Percentiles rank a stretch among this genome's conserved stretches.
Conservation (phyloP, 495 filamentous ascomycete genomes). For the Penicillium argentinense region DNA sequence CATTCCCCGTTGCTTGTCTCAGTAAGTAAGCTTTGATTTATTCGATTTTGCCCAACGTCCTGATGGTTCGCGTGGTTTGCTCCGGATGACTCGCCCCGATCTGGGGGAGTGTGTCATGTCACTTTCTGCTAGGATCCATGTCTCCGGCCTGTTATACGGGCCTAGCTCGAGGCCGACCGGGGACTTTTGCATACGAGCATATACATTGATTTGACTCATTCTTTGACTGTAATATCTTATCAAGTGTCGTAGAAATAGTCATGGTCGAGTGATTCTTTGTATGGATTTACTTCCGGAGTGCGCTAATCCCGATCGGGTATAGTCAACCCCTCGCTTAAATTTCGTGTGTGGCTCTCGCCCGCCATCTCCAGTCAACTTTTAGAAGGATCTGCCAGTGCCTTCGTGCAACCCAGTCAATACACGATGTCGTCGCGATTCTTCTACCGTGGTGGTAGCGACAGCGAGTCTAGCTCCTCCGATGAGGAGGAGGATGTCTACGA, state of each 20-base stretch:
- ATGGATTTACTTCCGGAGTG: neutral
- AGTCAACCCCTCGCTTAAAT: conserved; percentile 53
- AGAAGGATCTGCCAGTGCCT: conserved; percentile 30
- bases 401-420: conserved; percentile 28
- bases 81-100: neutral
- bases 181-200: too few species aligned
- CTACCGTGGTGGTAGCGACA: conserved; percentile 88
- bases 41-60: conserved; percentile 6
- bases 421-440: conserved; percentile 84
- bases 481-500: conserved; percentile 92
- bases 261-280: too few species aligned
- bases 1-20: conserved; percentile 26
- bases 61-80: neutral
- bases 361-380: conserved; percentile 37
- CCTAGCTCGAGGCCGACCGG: too few species aligned
- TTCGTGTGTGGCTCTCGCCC: conserved; percentile 50
- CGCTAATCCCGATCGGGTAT: conserved; percentile 36
- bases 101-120: neutral
- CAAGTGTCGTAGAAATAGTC: too few species aligned
- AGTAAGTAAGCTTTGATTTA: conserved; percentile 20
- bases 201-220: too few species aligned
- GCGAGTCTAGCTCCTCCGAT: conserved; percentile 67
- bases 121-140: too few species aligned
- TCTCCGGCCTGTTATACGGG: too few species aligned
- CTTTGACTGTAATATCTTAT: too few species aligned